Evolutionary conservation across 2,329 filamentous ascomycete genomes (phyloP), one percentile per base, ranked within the genome.

Genomic region (Sporothrix phasma): DNA sequence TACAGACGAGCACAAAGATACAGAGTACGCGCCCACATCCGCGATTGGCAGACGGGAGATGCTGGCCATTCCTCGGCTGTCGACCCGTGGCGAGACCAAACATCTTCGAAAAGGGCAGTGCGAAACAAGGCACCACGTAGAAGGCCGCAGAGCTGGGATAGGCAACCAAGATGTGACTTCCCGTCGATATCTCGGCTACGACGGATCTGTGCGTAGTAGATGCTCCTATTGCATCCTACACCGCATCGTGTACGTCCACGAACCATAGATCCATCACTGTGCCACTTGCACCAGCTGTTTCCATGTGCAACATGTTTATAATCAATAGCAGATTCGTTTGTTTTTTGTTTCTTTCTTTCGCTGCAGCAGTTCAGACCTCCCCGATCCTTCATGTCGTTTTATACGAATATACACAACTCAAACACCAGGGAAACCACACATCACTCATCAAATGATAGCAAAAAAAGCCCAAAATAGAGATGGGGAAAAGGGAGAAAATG

Each of bases 401-500:
- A 24, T 53, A 46, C 34, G n/a, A 62, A 62, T 10, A 45, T n/a
- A 43, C 47, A 62, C 46, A 31, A 19, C 46, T 41, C 37, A 56
- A 46, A 37, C 39, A 29, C 29, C 51, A 24, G 19, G 47, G n/a
- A 39, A 37, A 19, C 49, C 26, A 19, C 47, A 54, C 24, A 3
- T 31, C 41, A 19, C 39, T 29, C 39, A 51, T 24, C 49, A 56
- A 39, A 29, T 37, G 26, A 63, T 19, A 58, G 15, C 51, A 56
- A 39, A 31, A 56, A 39, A 41, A 5, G 8, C 13, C n/a, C 13
- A 53, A 49, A 15, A 46, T 3, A 46, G 67, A 71, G 56, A 41
- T 34, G 7, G 34, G 10, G 34, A 37, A 65, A 67, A 67, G 39
- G n/a, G n/a, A 59, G 45, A 61, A 46, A 61, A 53, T 22, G 34